Evolutionary conservation across 306 rosid species (phyloP).

Genomic region (Boehmeria nivea): DNA sequence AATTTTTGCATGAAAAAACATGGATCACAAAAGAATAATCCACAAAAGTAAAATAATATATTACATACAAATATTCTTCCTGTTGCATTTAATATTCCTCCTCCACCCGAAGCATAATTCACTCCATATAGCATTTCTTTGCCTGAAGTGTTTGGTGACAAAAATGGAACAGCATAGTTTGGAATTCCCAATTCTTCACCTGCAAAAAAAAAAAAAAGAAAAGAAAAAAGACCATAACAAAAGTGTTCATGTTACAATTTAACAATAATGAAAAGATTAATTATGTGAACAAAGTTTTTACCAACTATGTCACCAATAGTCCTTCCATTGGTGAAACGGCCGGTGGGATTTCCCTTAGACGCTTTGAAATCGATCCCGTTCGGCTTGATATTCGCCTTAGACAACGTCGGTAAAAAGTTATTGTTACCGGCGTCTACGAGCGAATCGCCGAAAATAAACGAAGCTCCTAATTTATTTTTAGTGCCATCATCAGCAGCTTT

Average conservation of each 20-base stretch:
- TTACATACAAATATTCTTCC: constrained; percentile 83
- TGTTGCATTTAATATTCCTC: constrained; percentile 89
- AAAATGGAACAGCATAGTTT: constrained; percentile 64
- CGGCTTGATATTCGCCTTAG: constrained; percentile 73
- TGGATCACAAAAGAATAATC: not conserved
- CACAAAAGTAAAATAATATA: too few relatives aligned
- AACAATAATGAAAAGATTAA: not conserved
- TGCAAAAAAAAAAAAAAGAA: constrained; percentile 12
- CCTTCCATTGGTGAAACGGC: constrained; percentile 90
- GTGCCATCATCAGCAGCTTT: constrained; percentile 24
- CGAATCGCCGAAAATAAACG: constrained; percentile 90
- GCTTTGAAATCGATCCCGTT: constrained; percentile 84
- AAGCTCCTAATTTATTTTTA: constrained; percentile 50
- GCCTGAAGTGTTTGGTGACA: constrained; percentile 75
- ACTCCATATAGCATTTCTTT: constrained; percentile 62
- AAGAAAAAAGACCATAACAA: not conserved
- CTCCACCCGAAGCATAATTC: constrained; percentile 96
- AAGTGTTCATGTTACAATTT: not conserved
- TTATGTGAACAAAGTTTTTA: too few relatives aligned
- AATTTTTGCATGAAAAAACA: not conserved
- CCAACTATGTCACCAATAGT: constrained; percentile 90
- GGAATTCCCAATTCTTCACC: constrained; percentile 86
- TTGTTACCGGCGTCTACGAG: constrained; percentile 93
- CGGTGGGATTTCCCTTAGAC: constrained; percentile 77
- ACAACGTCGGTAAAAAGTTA: constrained; percentile 64